Conservation (phyloP, 1,139 yeast genomes). For the Eremothecium cymbalariae region DNA sequence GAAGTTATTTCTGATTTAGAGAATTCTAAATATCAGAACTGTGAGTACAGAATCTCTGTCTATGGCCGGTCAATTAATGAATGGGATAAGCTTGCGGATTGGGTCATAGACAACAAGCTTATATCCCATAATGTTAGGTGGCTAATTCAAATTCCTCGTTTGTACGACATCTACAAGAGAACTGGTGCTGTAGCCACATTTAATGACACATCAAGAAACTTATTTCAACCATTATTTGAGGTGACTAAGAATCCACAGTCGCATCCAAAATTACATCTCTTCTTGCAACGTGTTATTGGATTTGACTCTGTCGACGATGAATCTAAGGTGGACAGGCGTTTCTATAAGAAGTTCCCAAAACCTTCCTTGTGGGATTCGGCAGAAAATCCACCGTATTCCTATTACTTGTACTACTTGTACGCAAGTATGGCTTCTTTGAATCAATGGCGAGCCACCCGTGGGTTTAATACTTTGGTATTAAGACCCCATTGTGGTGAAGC, state of each 20-base stretch:
- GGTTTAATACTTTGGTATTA: conserved; percentile 79
- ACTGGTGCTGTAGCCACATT: conserved; percentile 63
- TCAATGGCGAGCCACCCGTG: conserved; percentile 64
- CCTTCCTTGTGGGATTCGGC: conserved; percentile 72
- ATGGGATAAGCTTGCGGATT: conserved; percentile 91
- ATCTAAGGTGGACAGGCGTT: conserved; percentile 77
- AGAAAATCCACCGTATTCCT: conserved; percentile 94
- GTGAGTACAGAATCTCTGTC: conserved; percentile 87
- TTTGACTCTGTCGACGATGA: conserved; percentile 99
- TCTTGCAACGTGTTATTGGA: conserved; percentile 90
- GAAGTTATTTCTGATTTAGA: conserved; percentile 93
- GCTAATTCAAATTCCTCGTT: conserved; percentile 90
- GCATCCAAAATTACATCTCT: conserved; percentile 82
- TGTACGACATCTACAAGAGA: conserved; percentile 81
- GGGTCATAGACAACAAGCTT: conserved; percentile 91
- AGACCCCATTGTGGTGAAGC: conserved; percentile 99
- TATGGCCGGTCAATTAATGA: conserved; percentile 86
- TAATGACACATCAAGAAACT: conserved; percentile 66
- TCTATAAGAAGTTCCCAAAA: conserved; percentile 72
- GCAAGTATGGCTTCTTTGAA: conserved; percentile 82
- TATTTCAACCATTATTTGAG: conserved; percentile 82
- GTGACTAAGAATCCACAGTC: conserved; percentile 75
- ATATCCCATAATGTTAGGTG: conserved; percentile 93
- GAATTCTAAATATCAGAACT: conserved; percentile 93
- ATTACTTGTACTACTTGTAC: conserved; percentile 80